Base-by-base conservation (phyloP, 1,139 yeast genomes). In the Geotrichum citri-aurantii region DNA sequence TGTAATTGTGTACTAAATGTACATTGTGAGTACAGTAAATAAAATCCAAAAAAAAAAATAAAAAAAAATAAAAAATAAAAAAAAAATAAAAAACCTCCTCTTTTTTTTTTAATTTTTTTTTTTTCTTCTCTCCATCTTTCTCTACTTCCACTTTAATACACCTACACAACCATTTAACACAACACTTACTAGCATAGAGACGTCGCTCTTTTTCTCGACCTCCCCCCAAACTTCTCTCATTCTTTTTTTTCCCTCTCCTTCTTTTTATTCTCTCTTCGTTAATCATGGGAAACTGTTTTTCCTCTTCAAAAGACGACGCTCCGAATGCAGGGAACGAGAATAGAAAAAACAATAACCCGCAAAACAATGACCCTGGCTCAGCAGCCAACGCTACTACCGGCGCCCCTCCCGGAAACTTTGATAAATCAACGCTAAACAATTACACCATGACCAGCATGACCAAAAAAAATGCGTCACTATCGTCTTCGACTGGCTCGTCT, bases 281-380 rank as follows among this genome's bases (percentile, higher is more conserved):
- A 19, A 52, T 7, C 31, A 56, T 56, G 59, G 59, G 59, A 26
- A 56, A 52, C 44, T 56, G 59, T 27, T 37, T 56, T 23, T 56
- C 59, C n/a, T 40, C 56, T 12, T 29, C 48, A 31, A 56, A 52
- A 26, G 54, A 33, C 47, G 10, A n/a, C n/a, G n/a, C 56, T 14
- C 48, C 50, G 7, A 40, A 51, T 29, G 48, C 26, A n/a, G 29
- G 29, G n/a, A 49, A 29, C 23, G 17, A 49, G 42, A 26, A 31
- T 11, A n/a, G 14, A n/a, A 26, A 26, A 29, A 54, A 26, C 50
- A 29, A 33, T 12, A 46, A 8, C 42, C 49, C 19, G n/a, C n/a
- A n/a, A n/a, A n/a, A n/a, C n/a, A 33, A 37, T 21, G 26, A 21
- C 19, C 37, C 31, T 26, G 27, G 23, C 27, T n/a, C n/a, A n/a